Conservation (phyloP, 441 rosid genomes). For the Brassica hybrid region DNA sequence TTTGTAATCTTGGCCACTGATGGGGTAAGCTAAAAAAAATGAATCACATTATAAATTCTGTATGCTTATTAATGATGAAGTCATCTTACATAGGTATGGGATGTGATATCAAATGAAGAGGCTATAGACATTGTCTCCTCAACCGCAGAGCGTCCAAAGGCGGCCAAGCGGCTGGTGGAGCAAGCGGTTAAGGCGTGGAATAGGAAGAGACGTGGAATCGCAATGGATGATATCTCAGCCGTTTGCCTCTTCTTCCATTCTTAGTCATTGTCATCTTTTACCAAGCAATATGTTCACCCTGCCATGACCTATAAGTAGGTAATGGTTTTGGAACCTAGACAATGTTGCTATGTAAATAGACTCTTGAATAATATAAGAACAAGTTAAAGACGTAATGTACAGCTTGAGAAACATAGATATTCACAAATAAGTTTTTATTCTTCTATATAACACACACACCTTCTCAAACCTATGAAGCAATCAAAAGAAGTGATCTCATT, state of each 20-base stretch:
- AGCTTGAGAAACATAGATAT: conserved; percentile 13
- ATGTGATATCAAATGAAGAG: conserved; percentile 88
- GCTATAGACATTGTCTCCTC: conserved; percentile 76
- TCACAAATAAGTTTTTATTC: conserved; percentile 6
- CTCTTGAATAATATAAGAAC: neutral
- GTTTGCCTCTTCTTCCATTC: conserved; percentile 87
- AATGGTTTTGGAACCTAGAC: conserved; percentile 23
- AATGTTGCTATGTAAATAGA: conserved; percentile 23
- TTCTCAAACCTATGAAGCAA: conserved; percentile 26
- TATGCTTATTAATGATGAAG: neutral
- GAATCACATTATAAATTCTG: too few relatives aligned
- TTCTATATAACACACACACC: conserved; percentile 12
- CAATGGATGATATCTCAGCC: conserved; percentile 95
- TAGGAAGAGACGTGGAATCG: conserved; percentile 72
- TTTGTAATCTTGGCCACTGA: conserved; percentile 88
- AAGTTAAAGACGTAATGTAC: conserved; percentile 19
- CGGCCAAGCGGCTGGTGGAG: conserved; percentile 72
- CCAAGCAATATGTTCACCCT: conserved; percentile 36
- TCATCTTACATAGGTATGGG: conserved; percentile 71
- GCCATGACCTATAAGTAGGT: conserved; percentile 26
- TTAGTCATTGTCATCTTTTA: conserved; percentile 28
- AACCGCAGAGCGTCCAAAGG: conserved; percentile 55
- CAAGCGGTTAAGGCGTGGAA: conserved; percentile 74
- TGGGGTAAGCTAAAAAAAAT: conserved; percentile 58
- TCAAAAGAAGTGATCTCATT: neutral